Percentiles rank a stretch among this genome's conserved stretches.
Evolutionary conservation across 106 monocot species (phyloP).

Genomic region (Allium fistulosum): DNA sequence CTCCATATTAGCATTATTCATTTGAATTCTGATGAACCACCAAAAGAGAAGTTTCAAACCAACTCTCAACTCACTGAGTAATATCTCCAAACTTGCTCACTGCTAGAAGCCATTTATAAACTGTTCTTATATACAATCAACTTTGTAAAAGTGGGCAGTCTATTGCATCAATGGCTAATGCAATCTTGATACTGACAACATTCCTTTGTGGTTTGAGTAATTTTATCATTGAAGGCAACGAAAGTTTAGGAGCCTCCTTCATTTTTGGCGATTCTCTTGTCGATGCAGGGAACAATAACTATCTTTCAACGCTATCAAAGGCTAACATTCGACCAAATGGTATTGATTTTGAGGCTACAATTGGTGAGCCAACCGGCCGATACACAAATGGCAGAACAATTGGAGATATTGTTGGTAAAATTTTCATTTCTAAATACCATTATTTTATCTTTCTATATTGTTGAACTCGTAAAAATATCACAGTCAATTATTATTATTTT

Average conservation of each 20-base stretch:
- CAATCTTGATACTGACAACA: not conserved
- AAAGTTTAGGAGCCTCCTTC: conserved; percentile 28
- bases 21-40: not conserved
- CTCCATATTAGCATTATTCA: not conserved
- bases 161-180: not conserved
- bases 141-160: not conserved
- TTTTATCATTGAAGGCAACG: not conserved
- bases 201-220: not conserved
- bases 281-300: conserved; percentile 90
- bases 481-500: no score
- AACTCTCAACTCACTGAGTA: not conserved
- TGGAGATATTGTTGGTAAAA: conserved; percentile 30
- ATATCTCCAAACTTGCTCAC: not conserved
- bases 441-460: no score
- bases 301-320: conserved; percentile 49
- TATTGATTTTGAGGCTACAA: conserved; percentile 71
- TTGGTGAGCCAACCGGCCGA: conserved; percentile 67
- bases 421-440: no score
- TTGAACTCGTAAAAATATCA: no score
- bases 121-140: not conserved
- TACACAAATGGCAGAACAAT: conserved; percentile 85
- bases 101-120: not conserved
- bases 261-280: conserved; percentile 85
- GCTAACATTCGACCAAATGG: conserved; percentile 63
- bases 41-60: not conserved